A percentile compares a stretch with the other conserved stretches of the same genome.
Evolutionary conservation across 345 rosid species (phyloP).

Genomic region (Brassica rapa): DNA sequence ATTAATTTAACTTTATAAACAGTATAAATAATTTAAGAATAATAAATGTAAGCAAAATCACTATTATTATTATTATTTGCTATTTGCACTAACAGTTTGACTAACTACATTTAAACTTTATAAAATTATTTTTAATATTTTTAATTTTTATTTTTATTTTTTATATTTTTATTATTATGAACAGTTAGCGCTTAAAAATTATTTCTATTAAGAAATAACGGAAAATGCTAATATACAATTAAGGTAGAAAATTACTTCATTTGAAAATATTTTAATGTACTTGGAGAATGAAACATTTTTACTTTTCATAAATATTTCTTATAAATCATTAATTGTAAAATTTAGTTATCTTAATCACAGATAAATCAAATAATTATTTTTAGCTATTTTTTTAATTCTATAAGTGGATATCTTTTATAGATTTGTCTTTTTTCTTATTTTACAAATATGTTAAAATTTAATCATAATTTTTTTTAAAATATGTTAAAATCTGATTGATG

Average conservation of each 20-base stretch:
- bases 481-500: neutral
- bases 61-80: no score
- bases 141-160: neutral
- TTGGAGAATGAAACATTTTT: neutral
- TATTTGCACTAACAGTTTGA: no score
- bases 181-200: neutral
- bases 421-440: neutral
- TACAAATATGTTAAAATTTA: neutral
- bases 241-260: neutral
- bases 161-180: neutral
- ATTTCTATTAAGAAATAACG: neutral
- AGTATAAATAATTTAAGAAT: no score
- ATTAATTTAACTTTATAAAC: no score
- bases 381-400: neutral
- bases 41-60: neutral
- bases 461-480: no score
- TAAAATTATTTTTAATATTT: no score
- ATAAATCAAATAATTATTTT: neutral
- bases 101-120: no score
- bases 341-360: neutral
- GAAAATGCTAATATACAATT: neutral
- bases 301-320: neutral
- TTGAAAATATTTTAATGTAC: neutral
- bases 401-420: neutral
- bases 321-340: neutral